A percentile compares a stretch with the other conserved stretches of the same genome.
Conservation (phyloP, 495 filamentous ascomycete species). For the Hypoxylon fuscum region DNA sequence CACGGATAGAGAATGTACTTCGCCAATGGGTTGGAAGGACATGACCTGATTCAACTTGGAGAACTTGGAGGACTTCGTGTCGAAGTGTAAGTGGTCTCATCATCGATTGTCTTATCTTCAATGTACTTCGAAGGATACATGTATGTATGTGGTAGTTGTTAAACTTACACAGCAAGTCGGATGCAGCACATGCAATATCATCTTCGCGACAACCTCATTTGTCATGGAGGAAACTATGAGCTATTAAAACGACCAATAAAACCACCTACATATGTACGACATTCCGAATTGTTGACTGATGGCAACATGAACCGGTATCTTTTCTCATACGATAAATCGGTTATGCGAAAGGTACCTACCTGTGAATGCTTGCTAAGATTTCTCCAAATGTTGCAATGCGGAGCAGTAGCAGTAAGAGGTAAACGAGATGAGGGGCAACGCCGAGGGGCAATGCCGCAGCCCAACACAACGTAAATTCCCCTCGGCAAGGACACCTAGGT, state of each 20-base stretch:
- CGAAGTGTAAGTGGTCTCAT: slow-evolving; percentile 25
- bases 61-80: slow-evolving; percentile 25
- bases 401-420: slow-evolving; percentile 13
- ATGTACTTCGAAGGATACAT: too few relatives aligned
- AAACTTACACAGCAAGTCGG: neutral
- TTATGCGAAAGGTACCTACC: slow-evolving; percentile 18
- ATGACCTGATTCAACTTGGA: too few relatives aligned
- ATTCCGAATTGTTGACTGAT: slow-evolving; percentile 7
- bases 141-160: slow-evolving; percentile 1
- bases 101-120: too few relatives aligned
- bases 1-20: neutral
- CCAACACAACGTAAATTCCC: neutral
- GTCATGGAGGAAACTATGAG: slow-evolving; percentile 2
- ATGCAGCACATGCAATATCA: neutral
- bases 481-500: too few relatives aligned
- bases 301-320: neutral
- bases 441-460: neutral
- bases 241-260: slow-evolving; percentile 15
- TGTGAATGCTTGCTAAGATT: too few relatives aligned
- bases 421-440: slow-evolving; percentile 19
- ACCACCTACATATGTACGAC: neutral
- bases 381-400: slow-evolving; percentile 23
- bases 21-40: neutral
- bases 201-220: neutral
- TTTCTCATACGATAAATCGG: neutral